phyloP scores from a whole-genome alignment of 805 yeast species.

The Candida hispaniensis region DNA sequence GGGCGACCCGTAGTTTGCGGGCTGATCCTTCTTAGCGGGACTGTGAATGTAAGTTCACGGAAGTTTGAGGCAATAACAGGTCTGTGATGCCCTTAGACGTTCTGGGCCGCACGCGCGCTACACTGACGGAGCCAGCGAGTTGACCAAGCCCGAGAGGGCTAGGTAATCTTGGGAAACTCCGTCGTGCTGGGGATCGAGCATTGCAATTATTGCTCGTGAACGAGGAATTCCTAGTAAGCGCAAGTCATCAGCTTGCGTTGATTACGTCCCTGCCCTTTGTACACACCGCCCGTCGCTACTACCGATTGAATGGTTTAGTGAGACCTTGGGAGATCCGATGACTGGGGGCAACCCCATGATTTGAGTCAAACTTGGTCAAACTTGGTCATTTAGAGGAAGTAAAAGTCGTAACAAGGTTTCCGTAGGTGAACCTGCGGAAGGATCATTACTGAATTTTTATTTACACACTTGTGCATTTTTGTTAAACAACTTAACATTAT shows the following conservation, averaged over 20 bases:
- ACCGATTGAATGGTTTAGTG: no score
- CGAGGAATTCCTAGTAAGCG: slow-evolving; percentile 40
- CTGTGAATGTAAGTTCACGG: no score
- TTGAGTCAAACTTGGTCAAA: slow-evolving; percentile 33
- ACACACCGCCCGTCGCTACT: slow-evolving; percentile 37
- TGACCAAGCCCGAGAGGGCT: slow-evolving; percentile 34
- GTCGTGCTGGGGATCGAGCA: slow-evolving; percentile 33
- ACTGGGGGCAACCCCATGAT: slow-evolving; percentile 34
- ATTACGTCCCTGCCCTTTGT: slow-evolving; percentile 39
- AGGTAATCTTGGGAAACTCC: slow-evolving; percentile 37
- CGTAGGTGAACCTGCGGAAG: slow-evolving; percentile 36
- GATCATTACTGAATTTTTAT: slow-evolving; percentile 30
- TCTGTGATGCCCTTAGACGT: slow-evolving; percentile 40
- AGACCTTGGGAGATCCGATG: no score
- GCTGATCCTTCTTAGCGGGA: slow-evolving; percentile 33
- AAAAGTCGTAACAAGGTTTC: slow-evolving; percentile 34
- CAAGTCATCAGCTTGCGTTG: slow-evolving; percentile 39
- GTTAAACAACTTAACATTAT: slow-evolving; percentile 14
- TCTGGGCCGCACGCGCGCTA: slow-evolving; percentile 41
- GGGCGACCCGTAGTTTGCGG: slow-evolving; percentile 32
- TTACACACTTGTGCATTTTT: slow-evolving; percentile 22
- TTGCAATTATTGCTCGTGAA: slow-evolving; percentile 38
- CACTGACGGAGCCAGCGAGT: slow-evolving; percentile 40
- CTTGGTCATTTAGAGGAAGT: slow-evolving; percentile 39
- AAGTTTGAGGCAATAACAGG: no score